These are phyloP conservation scores for Cytospora piceicola DNA, from an alignment of 2,329 filamentous ascomycete species.

Conservation along the genomic window DNA sequence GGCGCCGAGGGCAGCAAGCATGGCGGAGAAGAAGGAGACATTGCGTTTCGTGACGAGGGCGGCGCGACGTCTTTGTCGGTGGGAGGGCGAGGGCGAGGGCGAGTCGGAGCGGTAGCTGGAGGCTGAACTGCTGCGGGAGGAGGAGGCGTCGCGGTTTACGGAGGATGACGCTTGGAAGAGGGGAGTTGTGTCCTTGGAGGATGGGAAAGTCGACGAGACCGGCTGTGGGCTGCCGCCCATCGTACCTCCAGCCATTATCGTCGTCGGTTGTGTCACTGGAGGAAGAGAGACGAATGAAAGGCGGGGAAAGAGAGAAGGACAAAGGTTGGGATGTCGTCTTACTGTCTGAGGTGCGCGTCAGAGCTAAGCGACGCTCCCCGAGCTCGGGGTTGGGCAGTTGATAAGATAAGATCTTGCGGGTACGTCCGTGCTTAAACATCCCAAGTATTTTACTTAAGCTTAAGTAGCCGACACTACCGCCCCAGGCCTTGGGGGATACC, in stretches of 20 bases:
- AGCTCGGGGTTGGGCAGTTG: slow-evolving; percentile 12
- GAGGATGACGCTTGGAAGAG: slow-evolving; percentile 22
- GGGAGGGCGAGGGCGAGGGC: slow-evolving; percentile 24
- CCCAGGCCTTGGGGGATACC: background rate
- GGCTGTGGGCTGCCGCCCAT: slow-evolving; percentile 10
- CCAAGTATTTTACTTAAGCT: background rate
- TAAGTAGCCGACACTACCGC: too few relatives aligned
- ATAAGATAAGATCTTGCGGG: slow-evolving; percentile 20
- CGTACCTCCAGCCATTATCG: slow-evolving; percentile 21
- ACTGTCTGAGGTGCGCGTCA: slow-evolving; percentile 7
- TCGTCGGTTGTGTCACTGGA: background rate
- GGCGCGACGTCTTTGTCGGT: slow-evolving; percentile 19
- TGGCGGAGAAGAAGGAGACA: slow-evolving; percentile 33
- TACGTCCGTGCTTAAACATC: background rate
- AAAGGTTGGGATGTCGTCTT: slow-evolving; percentile 12
- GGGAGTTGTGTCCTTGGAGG: slow-evolving; percentile 14
- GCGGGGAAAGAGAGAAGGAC: background rate
- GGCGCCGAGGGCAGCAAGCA: slow-evolving; percentile 51
- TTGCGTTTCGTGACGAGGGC: slow-evolving; percentile 25
- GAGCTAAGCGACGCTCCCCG: slow-evolving; percentile 3
- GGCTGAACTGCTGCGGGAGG: slow-evolving; percentile 25
- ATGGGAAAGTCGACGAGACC: background rate
- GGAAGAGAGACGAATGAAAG: background rate
- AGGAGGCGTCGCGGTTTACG: slow-evolving; percentile 22
- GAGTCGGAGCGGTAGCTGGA: slow-evolving; percentile 29